These are phyloP conservation scores for Clarireedia paspali DNA, from an alignment of 2,329 filamentous ascomycete species.

Conservation along the genomic window DNA sequence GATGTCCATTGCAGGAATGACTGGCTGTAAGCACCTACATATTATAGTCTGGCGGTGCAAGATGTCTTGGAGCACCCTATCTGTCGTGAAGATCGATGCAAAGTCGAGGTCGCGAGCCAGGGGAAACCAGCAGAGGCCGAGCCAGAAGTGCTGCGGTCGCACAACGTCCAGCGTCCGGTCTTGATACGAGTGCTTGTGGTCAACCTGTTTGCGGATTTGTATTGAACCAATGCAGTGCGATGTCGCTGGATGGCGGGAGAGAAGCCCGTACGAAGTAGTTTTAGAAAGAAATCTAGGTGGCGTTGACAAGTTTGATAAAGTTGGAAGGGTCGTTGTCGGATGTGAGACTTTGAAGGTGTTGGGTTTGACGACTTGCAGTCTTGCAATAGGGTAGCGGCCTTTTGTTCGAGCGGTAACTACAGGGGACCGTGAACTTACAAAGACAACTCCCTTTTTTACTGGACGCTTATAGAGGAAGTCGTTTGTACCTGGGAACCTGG, in stretches of 20 bases:
- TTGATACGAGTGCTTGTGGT: neutral
- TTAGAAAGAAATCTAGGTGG: neutral
- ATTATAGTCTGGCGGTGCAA: neutral
- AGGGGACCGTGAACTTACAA: neutral
- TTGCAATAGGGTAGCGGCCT: conserved; percentile 1
- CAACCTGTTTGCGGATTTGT: neutral
- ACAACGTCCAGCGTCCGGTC: conserved; percentile 4
- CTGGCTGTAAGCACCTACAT: conserved; percentile 1
- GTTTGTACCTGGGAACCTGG: no score
- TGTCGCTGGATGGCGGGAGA: no score
- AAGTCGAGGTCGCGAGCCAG: neutral
- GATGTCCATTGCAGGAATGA: neutral
- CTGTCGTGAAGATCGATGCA: neutral
- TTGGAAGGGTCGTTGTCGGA: neutral
- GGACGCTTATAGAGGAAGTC: neutral
- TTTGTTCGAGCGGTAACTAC: conserved; percentile 4
- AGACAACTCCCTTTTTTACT: neutral
- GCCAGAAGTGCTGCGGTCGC: neutral
- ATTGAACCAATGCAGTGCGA: no score
- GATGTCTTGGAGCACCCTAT: neutral
- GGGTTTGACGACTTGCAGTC: neutral
- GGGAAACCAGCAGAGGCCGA: neutral
- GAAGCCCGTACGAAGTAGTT: no score
- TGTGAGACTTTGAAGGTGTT: neutral
- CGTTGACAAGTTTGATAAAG: neutral